A percentile compares a stretch with the other conserved stretches of the same genome.
phyloP scores from a whole-genome alignment of 495 filamentous ascomycete species.

The Aspergillus funiculosus region DNA sequence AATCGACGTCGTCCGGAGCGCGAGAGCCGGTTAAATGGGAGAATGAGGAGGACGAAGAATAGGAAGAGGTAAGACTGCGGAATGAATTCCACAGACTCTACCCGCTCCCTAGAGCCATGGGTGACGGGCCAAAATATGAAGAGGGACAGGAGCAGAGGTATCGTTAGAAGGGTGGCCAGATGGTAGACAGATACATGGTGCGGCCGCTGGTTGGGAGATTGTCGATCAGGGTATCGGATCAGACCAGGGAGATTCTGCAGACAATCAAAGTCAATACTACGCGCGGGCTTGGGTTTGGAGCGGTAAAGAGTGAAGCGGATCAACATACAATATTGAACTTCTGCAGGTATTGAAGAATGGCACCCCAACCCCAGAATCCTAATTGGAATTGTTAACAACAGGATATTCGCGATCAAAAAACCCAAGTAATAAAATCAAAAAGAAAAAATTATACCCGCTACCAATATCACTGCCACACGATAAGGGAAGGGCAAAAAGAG shows the following conservation, averaged over 20 bases:
- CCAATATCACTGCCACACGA: slow-evolving; percentile 70
- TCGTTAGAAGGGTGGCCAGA: slow-evolving; percentile 66
- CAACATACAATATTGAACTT: slow-evolving; percentile 61
- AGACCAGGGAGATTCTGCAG: slow-evolving; percentile 67
- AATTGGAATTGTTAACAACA: slow-evolving; percentile 15
- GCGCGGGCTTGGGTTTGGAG: not conserved
- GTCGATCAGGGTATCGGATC: slow-evolving; percentile 69
- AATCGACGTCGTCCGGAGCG: slow-evolving; percentile 69
- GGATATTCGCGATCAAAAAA: not conserved
- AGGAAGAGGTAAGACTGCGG: slow-evolving; percentile 73
- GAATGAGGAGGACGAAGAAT: slow-evolving; percentile 60
- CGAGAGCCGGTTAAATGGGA: slow-evolving; percentile 66
- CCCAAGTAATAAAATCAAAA: not conserved
- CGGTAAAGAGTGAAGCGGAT: slow-evolving; percentile 9
- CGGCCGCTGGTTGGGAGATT: slow-evolving; percentile 56
- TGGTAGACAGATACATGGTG: slow-evolving; percentile 80
- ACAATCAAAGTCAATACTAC: slow-evolving; percentile 18
- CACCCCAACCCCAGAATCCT: slow-evolving; percentile 89
- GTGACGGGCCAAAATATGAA: slow-evolving; percentile 78
- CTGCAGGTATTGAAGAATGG: slow-evolving; percentile 77
- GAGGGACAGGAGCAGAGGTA: slow-evolving; percentile 63
- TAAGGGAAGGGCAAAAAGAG: slow-evolving; percentile 79
- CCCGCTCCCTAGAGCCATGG: slow-evolving; percentile 56
- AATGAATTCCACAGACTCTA: slow-evolving; percentile 70
- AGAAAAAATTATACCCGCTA: slow-evolving; percentile 55